Conservation (phyloP, 352 stramenopile genomes). For the Phytophthora fragariaefolia region DNA sequence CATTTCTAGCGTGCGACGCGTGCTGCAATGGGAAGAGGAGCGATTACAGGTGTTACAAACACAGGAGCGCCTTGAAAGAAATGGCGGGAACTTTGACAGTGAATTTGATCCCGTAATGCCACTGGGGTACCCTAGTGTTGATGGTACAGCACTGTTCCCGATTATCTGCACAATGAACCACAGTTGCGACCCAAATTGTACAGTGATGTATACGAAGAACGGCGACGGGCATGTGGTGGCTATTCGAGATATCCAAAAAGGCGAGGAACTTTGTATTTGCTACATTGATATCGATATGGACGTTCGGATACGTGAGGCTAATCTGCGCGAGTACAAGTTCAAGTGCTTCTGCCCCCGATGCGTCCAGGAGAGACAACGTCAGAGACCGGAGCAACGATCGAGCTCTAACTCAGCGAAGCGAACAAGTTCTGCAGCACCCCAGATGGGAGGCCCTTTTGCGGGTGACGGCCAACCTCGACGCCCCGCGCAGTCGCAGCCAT, state of each 20-base stretch:
- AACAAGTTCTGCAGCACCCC: not conserved
- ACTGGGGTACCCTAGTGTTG: conserved; percentile 64
- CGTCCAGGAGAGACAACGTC: conserved; percentile 42
- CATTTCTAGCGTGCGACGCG: conserved; percentile 47
- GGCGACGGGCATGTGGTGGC: conserved; percentile 73
- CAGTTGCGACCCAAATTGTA: conserved; percentile 94
- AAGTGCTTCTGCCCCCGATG: conserved; percentile 77
- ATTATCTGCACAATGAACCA: conserved; percentile 98
- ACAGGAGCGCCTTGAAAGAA: conserved; percentile 81
- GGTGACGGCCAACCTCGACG: conserved; percentile 4
- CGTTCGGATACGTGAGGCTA: conserved; percentile 66
- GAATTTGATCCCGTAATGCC: conserved; percentile 34
- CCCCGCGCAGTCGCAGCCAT: not conserved
- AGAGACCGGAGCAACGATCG: conserved; percentile 4
- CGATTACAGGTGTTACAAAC: conserved; percentile 31
- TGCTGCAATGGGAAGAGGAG: conserved; percentile 55
- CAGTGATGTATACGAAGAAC: conserved; percentile 89
- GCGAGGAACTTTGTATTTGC: conserved; percentile 95
- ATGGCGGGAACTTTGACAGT: conserved; percentile 37
- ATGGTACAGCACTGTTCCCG: conserved; percentile 94
- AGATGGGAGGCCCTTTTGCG: not conserved
- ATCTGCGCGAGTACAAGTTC: conserved; percentile 85
- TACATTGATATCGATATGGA: conserved; percentile 93
- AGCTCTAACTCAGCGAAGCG: not conserved
- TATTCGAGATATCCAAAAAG: conserved; percentile 69